A percentile compares a stretch with the other conserved stretches of the same genome.
These are phyloP conservation scores for Puccinia coronata DNA, from an alignment of 1,284 basidiomycete species.

Conservation along the genomic window DNA sequence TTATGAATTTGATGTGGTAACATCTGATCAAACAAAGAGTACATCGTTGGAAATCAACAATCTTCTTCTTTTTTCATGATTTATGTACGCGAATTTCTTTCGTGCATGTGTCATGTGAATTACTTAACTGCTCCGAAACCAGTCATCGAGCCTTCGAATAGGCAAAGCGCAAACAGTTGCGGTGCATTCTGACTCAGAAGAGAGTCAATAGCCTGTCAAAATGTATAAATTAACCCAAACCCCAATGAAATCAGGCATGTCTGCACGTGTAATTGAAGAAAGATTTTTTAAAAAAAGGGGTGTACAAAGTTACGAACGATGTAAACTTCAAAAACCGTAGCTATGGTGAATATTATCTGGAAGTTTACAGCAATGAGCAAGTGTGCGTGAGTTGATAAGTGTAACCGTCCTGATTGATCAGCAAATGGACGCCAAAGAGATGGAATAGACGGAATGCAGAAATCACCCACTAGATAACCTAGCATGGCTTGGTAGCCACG, in stretches of 20 bases:
- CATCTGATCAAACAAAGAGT: slow-evolving; percentile 5
- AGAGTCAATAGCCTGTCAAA: slow-evolving; percentile 38
- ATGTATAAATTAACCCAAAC: no score
- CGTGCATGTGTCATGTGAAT: not conserved
- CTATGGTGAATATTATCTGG: slow-evolving; percentile 45
- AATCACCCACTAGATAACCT: slow-evolving; percentile 33
- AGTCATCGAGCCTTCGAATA: slow-evolving; percentile 38
- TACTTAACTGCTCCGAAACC: slow-evolving; percentile 34
- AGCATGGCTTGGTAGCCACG: slow-evolving; percentile 31
- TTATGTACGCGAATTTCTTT: not conserved
- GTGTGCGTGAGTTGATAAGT: not conserved
- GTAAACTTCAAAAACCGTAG: slow-evolving; percentile 34
- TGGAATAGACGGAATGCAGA: not conserved
- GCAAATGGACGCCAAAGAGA: slow-evolving; percentile 2
- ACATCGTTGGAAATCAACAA: not conserved
- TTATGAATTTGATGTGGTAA: slow-evolving; percentile 34
- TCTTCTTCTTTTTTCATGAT: not conserved
- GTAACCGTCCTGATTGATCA: not conserved
- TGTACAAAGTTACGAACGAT: slow-evolving; percentile 35
- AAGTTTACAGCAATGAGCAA: no score
- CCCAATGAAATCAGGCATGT: no score
- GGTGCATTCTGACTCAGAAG: slow-evolving; percentile 31
- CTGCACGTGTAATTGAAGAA: no score
- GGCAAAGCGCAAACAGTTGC: slow-evolving; percentile 34
- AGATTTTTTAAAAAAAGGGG: no score